Conservation (phyloP, 139 green algal genomes). For the Ettlia oleoabundans region DNA sequence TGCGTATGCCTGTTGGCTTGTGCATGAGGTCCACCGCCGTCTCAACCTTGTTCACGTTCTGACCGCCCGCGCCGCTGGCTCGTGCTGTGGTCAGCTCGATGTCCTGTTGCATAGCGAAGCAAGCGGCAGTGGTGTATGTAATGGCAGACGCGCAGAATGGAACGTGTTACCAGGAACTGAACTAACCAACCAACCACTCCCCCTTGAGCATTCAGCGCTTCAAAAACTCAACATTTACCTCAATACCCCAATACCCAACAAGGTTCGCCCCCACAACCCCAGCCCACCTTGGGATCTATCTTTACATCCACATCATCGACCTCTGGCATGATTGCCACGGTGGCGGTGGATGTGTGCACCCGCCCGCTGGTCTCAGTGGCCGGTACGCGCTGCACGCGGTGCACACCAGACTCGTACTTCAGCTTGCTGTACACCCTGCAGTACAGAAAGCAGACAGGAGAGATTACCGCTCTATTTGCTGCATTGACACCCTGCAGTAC, state of each 20-base stretch:
- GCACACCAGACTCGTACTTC: slow-evolving; percentile 98
- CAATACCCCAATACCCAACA: neutral
- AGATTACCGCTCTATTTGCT: too few species aligned
- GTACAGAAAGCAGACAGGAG: neutral
- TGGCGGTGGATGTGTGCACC: slow-evolving; percentile 98
- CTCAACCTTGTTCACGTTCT: slow-evolving; percentile 97
- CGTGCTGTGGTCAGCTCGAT: slow-evolving; percentile 82
- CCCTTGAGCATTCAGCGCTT: too few species aligned
- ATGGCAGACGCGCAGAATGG: too few species aligned
- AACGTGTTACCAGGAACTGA: too few species aligned
- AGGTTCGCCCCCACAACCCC: neutral
- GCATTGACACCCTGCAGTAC: too few species aligned
- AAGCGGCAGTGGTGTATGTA: too few species aligned
- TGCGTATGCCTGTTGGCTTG: slow-evolving; percentile 92
- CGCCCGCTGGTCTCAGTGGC: slow-evolving; percentile 92
- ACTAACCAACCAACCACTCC: too few species aligned
- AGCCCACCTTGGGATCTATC: slow-evolving; percentile 70
- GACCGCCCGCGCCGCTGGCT: slow-evolving; percentile 79
- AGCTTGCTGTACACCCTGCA: slow-evolving; percentile 87
- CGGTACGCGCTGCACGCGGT: slow-evolving; percentile 97
- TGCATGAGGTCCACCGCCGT: slow-evolving; percentile 98
- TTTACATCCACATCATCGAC: slow-evolving; percentile 85
- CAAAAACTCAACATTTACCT: too few species aligned
- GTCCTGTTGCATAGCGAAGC: slow-evolving; percentile 47
- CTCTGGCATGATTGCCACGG: slow-evolving; percentile 90